phyloP scores from a whole-genome alignment of 768 basidiomycete genomes.

The Russula lepida region DNA sequence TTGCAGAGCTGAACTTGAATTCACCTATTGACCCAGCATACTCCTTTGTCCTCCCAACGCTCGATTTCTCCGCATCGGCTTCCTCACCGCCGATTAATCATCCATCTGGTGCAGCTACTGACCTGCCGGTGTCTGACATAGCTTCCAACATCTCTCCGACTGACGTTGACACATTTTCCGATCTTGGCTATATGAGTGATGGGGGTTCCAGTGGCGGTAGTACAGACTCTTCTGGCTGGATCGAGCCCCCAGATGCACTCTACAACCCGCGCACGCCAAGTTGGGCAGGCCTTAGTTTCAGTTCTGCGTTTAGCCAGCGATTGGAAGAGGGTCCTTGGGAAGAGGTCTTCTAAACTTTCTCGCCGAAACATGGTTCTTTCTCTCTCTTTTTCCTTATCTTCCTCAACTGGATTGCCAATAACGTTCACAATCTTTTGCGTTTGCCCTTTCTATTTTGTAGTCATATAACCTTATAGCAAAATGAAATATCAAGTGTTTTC shows the following conservation, averaged over 20 bases:
- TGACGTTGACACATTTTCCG: constrained; percentile 3
- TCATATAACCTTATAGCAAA: background rate
- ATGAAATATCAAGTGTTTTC: background rate
- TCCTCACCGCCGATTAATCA: constrained; percentile 16
- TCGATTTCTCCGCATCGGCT: constrained; percentile 59
- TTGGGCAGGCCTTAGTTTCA: constrained; percentile 34
- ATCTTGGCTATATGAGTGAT: constrained; percentile 4
- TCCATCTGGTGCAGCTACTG: constrained; percentile 16
- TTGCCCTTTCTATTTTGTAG: background rate
- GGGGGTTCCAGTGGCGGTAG: constrained; percentile 15
- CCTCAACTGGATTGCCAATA: background rate
- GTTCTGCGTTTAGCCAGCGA: constrained; percentile 31
- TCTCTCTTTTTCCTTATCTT: background rate
- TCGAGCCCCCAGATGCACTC: constrained; percentile 15
- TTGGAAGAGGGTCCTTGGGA: constrained; percentile 23
- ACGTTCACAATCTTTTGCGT: background rate
- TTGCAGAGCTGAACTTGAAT: constrained; percentile 10
- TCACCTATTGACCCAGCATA: constrained; percentile 44
- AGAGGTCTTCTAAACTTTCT: constrained; percentile 21
- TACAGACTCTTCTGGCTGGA: constrained; percentile 19
- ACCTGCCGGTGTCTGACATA: constrained; percentile 4
- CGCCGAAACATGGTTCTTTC: background rate
- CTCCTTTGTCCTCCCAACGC: constrained; percentile 68
- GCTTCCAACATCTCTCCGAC: constrained; percentile 1
- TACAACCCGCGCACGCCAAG: constrained; percentile 3